Conservation (phyloP, 148 eudicot genomes). For the Dianthus caryophyllus region DNA sequence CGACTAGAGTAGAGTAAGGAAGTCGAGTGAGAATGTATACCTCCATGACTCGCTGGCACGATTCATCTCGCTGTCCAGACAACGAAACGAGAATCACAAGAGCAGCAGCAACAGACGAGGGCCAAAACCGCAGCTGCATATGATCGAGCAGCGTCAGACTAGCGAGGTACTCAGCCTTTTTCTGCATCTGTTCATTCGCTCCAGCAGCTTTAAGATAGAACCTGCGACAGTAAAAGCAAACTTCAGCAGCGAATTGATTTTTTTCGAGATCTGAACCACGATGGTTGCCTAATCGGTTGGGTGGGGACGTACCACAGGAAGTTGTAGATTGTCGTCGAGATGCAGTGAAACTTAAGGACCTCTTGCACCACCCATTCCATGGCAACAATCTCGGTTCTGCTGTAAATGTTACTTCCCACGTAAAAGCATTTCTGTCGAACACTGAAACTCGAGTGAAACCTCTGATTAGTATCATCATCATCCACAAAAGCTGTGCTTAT, state of each 20-base stretch:
- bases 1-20: too few relatives aligned
- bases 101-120: conserved; percentile 92
- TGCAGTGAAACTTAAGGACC: conserved; percentile 78
- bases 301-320: conserved; percentile 75
- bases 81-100: conserved; percentile 65
- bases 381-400: conserved; percentile 83
- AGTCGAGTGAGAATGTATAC: conserved; percentile 29
- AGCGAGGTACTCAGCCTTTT: conserved; percentile 55
- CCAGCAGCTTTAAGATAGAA: conserved; percentile 83
- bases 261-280: neutral
- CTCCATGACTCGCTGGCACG: conserved; percentile 54
- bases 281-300: neutral
- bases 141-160: conserved; percentile 63
- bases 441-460: conserved; percentile 37
- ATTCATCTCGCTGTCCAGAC: conserved; percentile 43
- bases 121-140: conserved; percentile 75
- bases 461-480: conserved; percentile 1
- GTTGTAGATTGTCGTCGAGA: conserved; percentile 73
- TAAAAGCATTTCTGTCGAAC: conserved; percentile 48
- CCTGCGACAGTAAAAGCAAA: conserved; percentile 36
- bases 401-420: conserved; percentile 54
- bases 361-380: conserved; percentile 99
- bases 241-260: neutral
- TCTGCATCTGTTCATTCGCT: conserved; percentile 63
- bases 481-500: neutral